Percentiles rank a stretch among this genome's conserved stretches.
Conservation (phyloP, 2,329 filamentous ascomycete genomes). For the Huntiella omanensis region DNA sequence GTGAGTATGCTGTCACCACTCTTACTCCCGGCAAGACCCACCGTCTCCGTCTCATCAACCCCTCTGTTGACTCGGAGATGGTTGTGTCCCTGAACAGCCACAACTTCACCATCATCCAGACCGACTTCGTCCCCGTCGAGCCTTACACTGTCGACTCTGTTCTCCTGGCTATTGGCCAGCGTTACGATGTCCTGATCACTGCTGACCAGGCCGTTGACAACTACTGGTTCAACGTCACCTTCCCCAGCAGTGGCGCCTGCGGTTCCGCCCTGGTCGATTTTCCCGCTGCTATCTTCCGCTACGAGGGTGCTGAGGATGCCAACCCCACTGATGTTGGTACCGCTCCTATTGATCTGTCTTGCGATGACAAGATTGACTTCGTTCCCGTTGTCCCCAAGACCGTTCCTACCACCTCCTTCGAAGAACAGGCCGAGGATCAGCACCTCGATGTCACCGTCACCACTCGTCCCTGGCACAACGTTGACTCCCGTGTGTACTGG, state of each 20-base stretch:
- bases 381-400: constrained; percentile 16
- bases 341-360: constrained; percentile 13
- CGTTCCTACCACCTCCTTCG: constrained; percentile 15
- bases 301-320: constrained; percentile 17
- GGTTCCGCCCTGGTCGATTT: constrained; percentile 15
- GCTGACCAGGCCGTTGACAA: constrained; percentile 16
- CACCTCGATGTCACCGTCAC: constrained; percentile 15
- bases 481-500: constrained; percentile 16
- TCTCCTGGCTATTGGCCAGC: constrained; percentile 40
- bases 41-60: constrained; percentile 41
- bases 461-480: constrained; percentile 12
- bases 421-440: constrained; percentile 13
- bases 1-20: constrained; percentile 18
- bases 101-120: constrained; percentile 42
- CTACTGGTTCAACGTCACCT: constrained; percentile 22
- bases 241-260: constrained; percentile 17
- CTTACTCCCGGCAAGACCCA: constrained; percentile 35
- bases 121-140: constrained; percentile 42
- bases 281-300: constrained; percentile 23
- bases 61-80: constrained; percentile 29
- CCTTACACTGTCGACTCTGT: constrained; percentile 44
- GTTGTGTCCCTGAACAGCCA: constrained; percentile 42
- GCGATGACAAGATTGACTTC: constrained; percentile 13
- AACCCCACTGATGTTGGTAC: constrained; percentile 17
- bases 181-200: constrained; percentile 22